These are phyloP conservation scores for Aspergillus sp. DNA, from an alignment of 2,329 filamentous ascomycete species.

Conservation along the genomic window DNA sequence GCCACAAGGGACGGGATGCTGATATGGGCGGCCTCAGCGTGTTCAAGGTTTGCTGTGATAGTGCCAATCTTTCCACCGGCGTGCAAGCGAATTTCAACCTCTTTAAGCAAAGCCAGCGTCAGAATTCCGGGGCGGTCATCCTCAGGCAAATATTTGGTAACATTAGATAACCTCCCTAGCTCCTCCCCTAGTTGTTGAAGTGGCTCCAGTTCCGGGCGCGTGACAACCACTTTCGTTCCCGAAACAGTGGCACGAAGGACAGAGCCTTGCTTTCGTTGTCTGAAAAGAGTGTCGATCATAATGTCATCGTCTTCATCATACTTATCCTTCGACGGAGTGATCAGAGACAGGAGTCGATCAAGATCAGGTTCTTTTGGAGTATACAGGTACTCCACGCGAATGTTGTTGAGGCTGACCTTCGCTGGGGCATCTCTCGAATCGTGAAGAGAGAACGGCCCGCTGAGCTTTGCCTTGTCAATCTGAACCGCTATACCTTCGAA, in stretches of 20 bases:
- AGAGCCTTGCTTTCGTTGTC: conserved; percentile 82
- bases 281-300: conserved; percentile 84
- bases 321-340: conserved; percentile 88
- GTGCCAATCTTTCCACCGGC: conserved; percentile 69
- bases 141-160: conserved; percentile 92
- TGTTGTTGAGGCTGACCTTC: conserved; percentile 61
- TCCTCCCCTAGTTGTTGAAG: conserved; percentile 75
- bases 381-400: conserved; percentile 70
- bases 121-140: conserved; percentile 90
- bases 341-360: conserved; percentile 75
- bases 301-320: conserved; percentile 91
- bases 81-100: conserved; percentile 61
- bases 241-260: conserved; percentile 72
- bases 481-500: conserved; percentile 69
- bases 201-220: conserved; percentile 63
- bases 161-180: conserved; percentile 75
- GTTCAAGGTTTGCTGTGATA: conserved; percentile 57
- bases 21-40: conserved; percentile 76
- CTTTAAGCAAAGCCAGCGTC: conserved; percentile 67
- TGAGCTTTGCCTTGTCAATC: conserved; percentile 72
- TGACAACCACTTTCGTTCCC: conserved; percentile 61
- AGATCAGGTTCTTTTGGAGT: conserved; percentile 77
- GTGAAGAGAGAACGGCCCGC: conserved; percentile 65
- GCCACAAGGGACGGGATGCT: conserved; percentile 80
- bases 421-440: conserved; percentile 55